Base-by-base conservation (phyloP, 2,329 filamentous ascomycete genomes). In the Harringtonia lauricola region DNA sequence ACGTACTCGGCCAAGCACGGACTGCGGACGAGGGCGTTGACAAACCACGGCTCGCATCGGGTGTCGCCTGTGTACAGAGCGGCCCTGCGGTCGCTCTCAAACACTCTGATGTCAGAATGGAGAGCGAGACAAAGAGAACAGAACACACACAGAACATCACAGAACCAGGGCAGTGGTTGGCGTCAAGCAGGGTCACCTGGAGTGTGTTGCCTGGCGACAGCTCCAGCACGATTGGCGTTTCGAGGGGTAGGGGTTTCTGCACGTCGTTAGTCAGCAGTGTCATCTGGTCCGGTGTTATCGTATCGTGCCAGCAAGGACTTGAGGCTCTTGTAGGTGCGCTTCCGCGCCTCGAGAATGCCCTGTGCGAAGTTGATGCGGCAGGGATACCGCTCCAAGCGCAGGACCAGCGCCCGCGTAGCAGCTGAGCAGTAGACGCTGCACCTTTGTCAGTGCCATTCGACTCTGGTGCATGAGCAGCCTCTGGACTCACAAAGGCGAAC, bases 31-130 rank as follows among this genome's bases (percentile, higher is more conserved):
- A 95, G 64, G 2, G 76, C 70, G 50, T 84, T 81, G 9, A 95
- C 79, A 71, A 87, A 94, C 84, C 87, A 95, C 5, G 76, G 70
- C 55, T 96, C 90, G 43, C 86, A 81, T 51, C 90, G 75, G 34
- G 94, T 80, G 55, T 95, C 90, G 6, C 89, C 89, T 0, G 89
- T 95, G 55, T 95, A 96, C 0, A 95, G 65, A 2, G 94, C 71
- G 1, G 87, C 81, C 48, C 79, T 85, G 0, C 70, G 71, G 42
- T 76, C 62, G 2, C 78, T 79, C 62, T 95, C 86, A 24, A 95
- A 83, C 17, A 95, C 71, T 75, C 13, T 9, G 7, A 14, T 31
- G 24, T 22, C 19, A 30, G 17, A 24, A n/a, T 19, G 9, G n/a
- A 24, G 1, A 21, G 2, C 5, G n/a, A 18, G 15, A 26, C 12